A percentile compares a stretch with the other conserved stretches of the same genome.
Conservation (phyloP, 2,329 filamentous ascomycete species). For the Nemania sp. region DNA sequence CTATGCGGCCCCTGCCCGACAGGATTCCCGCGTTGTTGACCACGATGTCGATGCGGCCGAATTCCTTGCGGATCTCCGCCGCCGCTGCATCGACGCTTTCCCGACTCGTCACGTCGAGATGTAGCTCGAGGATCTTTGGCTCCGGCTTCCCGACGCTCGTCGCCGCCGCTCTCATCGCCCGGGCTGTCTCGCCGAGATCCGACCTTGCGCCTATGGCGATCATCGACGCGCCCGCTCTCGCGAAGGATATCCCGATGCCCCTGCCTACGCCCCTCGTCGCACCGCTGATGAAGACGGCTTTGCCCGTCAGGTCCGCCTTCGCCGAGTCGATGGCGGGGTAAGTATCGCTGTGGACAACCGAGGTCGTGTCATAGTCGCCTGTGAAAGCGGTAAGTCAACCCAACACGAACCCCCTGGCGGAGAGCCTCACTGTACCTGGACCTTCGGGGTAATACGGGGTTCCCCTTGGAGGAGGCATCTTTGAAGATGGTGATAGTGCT, state of each 20-base stretch:
- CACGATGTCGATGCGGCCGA: slow-evolving; percentile 43
- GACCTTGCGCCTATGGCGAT: slow-evolving; percentile 43
- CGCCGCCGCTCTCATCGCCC: slow-evolving; percentile 36
- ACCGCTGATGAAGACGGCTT: slow-evolving; percentile 44
- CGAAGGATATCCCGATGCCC: slow-evolving; percentile 40
- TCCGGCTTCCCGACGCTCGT: slow-evolving; percentile 32
- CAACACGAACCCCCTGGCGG: too few species aligned
- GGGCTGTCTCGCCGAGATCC: slow-evolving; percentile 30
- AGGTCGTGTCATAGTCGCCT: slow-evolving; percentile 40
- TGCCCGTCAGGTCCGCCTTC: slow-evolving; percentile 38
- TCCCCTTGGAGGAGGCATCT: slow-evolving; percentile 37
- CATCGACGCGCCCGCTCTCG: slow-evolving; percentile 44
- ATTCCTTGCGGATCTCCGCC: slow-evolving; percentile 37
- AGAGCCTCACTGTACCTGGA: slow-evolving; percentile 26
- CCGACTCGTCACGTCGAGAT: slow-evolving; percentile 42
- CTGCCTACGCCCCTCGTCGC: slow-evolving; percentile 43
- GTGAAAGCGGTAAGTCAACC: background rate
- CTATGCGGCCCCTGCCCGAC: slow-evolving; percentile 18
- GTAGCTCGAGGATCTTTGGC: slow-evolving; percentile 40
- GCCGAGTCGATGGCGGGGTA: slow-evolving; percentile 41
- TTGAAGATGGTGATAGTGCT: background rate
- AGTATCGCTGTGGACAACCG: slow-evolving; percentile 40
- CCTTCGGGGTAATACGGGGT: slow-evolving; percentile 31
- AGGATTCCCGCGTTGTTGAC: slow-evolving; percentile 44
- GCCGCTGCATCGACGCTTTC: slow-evolving; percentile 41